Conservation (phyloP, 768 basidiomycete genomes). For the Tricholoma sp. region DNA sequence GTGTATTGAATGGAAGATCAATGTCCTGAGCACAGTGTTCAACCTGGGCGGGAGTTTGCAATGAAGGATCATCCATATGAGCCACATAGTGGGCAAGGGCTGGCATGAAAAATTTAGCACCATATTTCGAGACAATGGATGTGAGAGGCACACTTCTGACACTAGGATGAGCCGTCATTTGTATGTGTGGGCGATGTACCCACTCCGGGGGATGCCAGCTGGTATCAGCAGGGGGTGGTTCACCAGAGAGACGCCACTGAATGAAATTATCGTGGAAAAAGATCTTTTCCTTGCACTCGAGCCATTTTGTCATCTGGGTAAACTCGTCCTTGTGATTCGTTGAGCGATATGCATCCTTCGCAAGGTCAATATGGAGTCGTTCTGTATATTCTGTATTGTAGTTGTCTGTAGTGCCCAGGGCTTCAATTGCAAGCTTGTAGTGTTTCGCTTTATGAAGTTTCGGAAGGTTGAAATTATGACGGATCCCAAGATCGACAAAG, state of each 20-base stretch:
- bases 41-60: slow-evolving; percentile 10
- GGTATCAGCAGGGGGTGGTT: not conserved
- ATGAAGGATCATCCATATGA: slow-evolving; percentile 11
- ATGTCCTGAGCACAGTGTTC: slow-evolving; percentile 8
- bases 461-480: slow-evolving; percentile 22
- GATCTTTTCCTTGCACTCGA: slow-evolving; percentile 12
- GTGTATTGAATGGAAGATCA: slow-evolving; percentile 17
- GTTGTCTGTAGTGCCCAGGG: slow-evolving; percentile 20
- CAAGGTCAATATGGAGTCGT: slow-evolving; percentile 10
- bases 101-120: slow-evolving; percentile 20
- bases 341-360: slow-evolving; percentile 8
- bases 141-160: slow-evolving; percentile 18
- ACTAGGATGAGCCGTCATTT: slow-evolving; percentile 22
- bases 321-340: slow-evolving; percentile 23
- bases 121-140: slow-evolving; percentile 16
- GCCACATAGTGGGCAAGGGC: slow-evolving; percentile 24
- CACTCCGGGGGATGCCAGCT: slow-evolving; percentile 9
- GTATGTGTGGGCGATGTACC: slow-evolving; percentile 3
- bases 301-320: slow-evolving; percentile 25
- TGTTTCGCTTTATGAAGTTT: slow-evolving; percentile 22
- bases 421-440: slow-evolving; percentile 14
- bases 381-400: slow-evolving; percentile 23
- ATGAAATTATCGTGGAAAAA: not conserved
- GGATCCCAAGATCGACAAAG: slow-evolving; percentile 14
- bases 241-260: not conserved